phyloP scores from a whole-genome alignment of 2,329 filamentous ascomycete genomes.

The Cordyceps fumosorosea region DNA sequence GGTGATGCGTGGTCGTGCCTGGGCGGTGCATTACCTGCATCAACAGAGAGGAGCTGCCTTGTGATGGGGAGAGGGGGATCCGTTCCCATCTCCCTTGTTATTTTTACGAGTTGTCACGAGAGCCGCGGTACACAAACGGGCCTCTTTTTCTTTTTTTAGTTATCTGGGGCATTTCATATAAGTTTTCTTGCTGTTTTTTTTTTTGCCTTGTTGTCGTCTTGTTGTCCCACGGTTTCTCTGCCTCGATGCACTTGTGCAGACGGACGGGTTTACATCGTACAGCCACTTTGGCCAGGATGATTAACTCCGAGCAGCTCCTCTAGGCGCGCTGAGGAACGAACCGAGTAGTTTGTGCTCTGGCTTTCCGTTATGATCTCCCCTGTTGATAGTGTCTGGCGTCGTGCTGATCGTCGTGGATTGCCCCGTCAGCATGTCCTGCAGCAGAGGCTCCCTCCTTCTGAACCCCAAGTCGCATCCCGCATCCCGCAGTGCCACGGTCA shows the following conservation, averaged over 20 bases:
- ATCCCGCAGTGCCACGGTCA: not conserved
- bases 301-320: not conserved
- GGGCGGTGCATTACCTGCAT: not conserved
- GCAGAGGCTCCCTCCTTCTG: not conserved
- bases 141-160: not conserved
- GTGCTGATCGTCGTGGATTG: not conserved
- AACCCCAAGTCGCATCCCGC: not conserved
- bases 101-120: not conserved
- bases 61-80: not conserved
- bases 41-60: not conserved
- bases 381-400: not conserved
- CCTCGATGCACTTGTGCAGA: slow-evolving; percentile 8
- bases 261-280: not conserved
- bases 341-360: not conserved
- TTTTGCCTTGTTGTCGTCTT: not conserved
- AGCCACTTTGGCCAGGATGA: not conserved
- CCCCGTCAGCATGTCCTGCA: not conserved
- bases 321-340: not conserved
- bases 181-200: not conserved
- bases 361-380: not conserved
- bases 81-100: not conserved
- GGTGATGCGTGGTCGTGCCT: not conserved
- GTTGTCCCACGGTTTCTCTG: not conserved
- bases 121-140: not conserved
- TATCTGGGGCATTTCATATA: not conserved